Conservation (phyloP, 192 early-diverging fungal genomes). For the Entophlyctis helioformis region DNA sequence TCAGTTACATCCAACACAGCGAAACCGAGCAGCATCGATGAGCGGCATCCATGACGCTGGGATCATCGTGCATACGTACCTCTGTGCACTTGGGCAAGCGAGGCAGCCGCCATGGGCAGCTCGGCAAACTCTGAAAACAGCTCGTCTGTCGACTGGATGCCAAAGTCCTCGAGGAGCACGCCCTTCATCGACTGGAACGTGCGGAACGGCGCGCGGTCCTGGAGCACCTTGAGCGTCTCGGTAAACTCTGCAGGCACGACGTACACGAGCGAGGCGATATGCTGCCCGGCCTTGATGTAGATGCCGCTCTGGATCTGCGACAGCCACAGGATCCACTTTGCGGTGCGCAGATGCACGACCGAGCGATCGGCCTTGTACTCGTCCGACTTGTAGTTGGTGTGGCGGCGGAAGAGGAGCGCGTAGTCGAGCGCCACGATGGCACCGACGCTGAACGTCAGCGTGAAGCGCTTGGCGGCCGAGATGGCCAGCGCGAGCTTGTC, state of each 20-base stretch:
- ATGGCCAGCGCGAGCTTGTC: too few species aligned
- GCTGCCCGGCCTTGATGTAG: constrained; percentile 15
- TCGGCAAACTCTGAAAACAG: constrained; percentile 50
- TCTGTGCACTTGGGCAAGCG: constrained; percentile 73
- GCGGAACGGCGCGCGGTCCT: constrained; percentile 57
- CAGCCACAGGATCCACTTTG: constrained; percentile 2
- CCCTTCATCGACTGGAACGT: constrained; percentile 37
- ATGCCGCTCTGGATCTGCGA: constrained; percentile 1
- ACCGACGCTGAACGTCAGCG: constrained; percentile 1
- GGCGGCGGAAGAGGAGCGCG: neutral
- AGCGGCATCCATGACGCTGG: too few species aligned
- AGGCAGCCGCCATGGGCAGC: constrained; percentile 60
- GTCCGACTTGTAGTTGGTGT: neutral
- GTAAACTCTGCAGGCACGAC: constrained; percentile 19
- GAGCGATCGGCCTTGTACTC: constrained; percentile 1
- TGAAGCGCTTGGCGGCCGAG: too few species aligned
- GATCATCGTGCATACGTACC: too few species aligned
- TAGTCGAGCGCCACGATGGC: neutral
- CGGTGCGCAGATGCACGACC: neutral
- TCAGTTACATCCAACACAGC: too few species aligned
- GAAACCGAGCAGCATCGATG: too few species aligned
- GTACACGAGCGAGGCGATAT: constrained; percentile 6
- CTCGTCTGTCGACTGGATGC: constrained; percentile 1
- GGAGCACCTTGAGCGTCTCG: constrained; percentile 39
- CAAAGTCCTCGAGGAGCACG: constrained; percentile 52